Evolutionary conservation across 805 yeast species (phyloP).

Genomic region (Saccharomycopsis sp.): DNA sequence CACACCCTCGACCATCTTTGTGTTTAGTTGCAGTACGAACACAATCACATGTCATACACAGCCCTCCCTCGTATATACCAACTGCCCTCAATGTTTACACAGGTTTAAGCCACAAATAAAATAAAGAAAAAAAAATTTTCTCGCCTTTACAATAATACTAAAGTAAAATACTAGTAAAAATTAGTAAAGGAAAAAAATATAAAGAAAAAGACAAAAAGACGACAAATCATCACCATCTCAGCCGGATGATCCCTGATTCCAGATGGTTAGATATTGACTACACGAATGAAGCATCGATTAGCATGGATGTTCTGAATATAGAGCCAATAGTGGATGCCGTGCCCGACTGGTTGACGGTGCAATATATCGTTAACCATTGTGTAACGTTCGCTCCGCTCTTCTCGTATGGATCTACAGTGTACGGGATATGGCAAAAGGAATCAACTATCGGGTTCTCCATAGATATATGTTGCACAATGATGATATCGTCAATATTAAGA

Average conservation of each 20-base stretch:
- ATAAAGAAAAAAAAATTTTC: background rate
- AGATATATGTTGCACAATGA: slow-evolving; percentile 92
- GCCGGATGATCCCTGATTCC: background rate
- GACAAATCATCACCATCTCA: background rate
- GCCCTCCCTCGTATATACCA: background rate
- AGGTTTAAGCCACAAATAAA: background rate
- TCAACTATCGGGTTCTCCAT: slow-evolving; percentile 77
- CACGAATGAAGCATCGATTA: background rate
- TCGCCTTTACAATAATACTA: no score
- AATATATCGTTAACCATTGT: slow-evolving; percentile 52
- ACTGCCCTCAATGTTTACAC: background rate
- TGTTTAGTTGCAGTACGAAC: no score
- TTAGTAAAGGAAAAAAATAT: no score
- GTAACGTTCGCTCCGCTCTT: slow-evolving; percentile 79
- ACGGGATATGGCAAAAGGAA: slow-evolving; percentile 54
- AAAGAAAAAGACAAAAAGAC: background rate
- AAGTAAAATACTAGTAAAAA: no score
- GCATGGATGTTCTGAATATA: background rate
- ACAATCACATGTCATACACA: no score
- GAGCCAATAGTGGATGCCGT: slow-evolving; percentile 25
- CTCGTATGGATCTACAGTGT: slow-evolving; percentile 80
- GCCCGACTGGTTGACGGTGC: slow-evolving; percentile 47
- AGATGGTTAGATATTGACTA: background rate
- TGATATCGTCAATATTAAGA: slow-evolving; percentile 66
- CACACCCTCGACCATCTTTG: no score